Evolutionary conservation across 257 asterid species (phyloP).

Genomic region (Nyctanthes arbortristis): DNA sequence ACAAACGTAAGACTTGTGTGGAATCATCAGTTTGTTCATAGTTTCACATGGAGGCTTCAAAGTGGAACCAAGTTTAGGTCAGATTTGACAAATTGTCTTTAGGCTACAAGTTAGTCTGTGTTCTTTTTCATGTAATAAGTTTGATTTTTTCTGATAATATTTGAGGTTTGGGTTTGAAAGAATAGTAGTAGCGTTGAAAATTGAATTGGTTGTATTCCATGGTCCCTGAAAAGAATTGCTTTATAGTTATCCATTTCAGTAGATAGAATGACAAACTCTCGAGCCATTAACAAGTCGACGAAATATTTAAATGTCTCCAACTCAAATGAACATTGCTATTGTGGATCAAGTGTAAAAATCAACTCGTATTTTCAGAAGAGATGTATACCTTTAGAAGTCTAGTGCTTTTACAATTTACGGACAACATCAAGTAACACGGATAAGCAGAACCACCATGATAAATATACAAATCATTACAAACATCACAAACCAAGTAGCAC

Average conservation of each 20-base stretch:
- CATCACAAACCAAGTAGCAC: conserved; percentile 75
- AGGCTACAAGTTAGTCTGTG: background rate
- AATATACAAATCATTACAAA: conserved; percentile 69
- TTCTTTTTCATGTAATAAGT: background rate
- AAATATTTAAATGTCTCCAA: no score
- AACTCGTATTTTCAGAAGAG: background rate
- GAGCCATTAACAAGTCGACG: no score
- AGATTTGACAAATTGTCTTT: conserved; percentile 15
- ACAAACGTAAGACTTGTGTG: conserved; percentile 11
- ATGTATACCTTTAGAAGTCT: background rate
- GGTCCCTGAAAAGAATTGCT: no score
- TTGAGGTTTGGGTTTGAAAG: background rate
- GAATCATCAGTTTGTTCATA: conserved; percentile 21
- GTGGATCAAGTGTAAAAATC: background rate
- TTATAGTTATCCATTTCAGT: no score
- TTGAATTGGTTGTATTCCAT: background rate
- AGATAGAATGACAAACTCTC: no score
- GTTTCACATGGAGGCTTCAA: conserved; percentile 12
- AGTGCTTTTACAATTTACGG: background rate
- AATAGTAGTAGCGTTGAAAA: background rate
- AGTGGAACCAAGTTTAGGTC: conserved; percentile 15
- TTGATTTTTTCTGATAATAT: background rate
- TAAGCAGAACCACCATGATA: conserved; percentile 81
- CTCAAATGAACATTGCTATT: background rate
- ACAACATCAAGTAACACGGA: conserved; percentile 61